Evolutionary conservation across 208 protist species (phyloP).

Genomic region (Leishmania martiniquensis): DNA sequence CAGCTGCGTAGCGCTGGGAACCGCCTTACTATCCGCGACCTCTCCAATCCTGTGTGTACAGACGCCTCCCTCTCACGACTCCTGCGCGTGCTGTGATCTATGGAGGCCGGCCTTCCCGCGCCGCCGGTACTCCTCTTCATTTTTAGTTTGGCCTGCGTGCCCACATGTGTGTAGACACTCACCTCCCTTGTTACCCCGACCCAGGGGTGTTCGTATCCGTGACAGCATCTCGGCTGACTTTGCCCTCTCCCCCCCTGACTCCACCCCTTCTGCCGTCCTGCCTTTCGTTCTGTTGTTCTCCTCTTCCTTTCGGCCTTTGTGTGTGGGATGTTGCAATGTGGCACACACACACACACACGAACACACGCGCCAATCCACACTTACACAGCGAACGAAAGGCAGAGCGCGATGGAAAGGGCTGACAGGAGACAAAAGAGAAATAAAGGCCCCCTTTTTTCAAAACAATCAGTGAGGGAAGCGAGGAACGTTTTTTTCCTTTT

Average conservation of each 20-base stretch:
- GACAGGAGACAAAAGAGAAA: not conserved
- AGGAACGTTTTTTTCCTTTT: no score
- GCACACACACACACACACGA: not conserved
- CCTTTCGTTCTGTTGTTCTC: no score
- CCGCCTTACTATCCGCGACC: not conserved
- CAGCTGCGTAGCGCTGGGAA: not conserved
- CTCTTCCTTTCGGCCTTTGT: no score
- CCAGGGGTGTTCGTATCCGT: no score
- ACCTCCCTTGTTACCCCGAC: not conserved
- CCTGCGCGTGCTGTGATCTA: not conserved
- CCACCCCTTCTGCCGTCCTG: no score
- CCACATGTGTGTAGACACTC: not conserved
- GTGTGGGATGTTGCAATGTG: no score
- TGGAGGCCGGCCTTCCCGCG: not conserved
- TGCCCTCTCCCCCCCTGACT: no score
- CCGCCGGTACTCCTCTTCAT: constrained; percentile 4
- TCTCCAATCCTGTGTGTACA: not conserved
- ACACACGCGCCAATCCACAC: not conserved
- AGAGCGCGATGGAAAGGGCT: no score
- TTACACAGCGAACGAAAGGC: no score
- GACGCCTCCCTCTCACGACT: not conserved
- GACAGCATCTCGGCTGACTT: no score
- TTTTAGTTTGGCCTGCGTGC: not conserved
- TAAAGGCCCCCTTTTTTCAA: no score
- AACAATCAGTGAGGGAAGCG: no score